Percentiles rank a stretch among this genome's conserved stretches.
These are phyloP conservation scores for Neofusicoccum parvum DNA, from an alignment of 2,329 filamentous ascomycete genomes.

Conservation along the genomic window DNA sequence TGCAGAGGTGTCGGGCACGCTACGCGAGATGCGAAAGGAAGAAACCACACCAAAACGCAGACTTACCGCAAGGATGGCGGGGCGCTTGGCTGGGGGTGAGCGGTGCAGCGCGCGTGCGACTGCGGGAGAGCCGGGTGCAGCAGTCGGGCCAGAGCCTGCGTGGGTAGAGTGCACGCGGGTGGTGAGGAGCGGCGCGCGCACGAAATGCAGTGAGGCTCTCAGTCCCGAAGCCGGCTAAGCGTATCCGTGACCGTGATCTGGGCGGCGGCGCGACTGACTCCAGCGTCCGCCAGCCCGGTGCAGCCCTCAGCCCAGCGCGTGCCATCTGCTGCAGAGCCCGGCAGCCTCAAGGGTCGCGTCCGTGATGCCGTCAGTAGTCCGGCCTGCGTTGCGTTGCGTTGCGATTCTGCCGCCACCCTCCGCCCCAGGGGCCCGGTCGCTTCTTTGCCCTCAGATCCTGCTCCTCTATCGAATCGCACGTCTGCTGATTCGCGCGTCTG, in stretches of 20 bases:
- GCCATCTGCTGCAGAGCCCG: background rate
- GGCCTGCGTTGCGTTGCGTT: constrained; percentile 8
- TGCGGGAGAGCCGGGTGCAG: constrained; percentile 6
- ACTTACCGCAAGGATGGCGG: constrained; percentile 20
- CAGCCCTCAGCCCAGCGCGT: background rate
- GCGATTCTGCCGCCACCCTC: constrained; percentile 18
- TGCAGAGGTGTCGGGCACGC: constrained; percentile 39
- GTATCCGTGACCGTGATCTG: constrained; percentile 19
- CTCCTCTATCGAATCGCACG: constrained; percentile 57
- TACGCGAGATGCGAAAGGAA: constrained; percentile 23
- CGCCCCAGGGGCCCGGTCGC: constrained; percentile 9
- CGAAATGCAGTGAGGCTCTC: constrained; percentile 21
- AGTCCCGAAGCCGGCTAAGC: constrained; percentile 22
- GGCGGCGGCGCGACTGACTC: constrained; percentile 17
- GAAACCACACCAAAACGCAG: constrained; percentile 16
- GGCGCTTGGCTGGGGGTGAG: background rate
- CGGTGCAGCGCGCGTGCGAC: constrained; percentile 7
- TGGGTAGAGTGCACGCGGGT: constrained; percentile 13
- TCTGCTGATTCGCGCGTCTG: constrained; percentile 45
- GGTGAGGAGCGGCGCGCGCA: constrained; percentile 19
- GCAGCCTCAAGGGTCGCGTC: background rate
- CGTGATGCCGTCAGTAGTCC: constrained; percentile 19
- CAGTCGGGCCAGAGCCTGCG: constrained; percentile 18
- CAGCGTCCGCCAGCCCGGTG: constrained; percentile 7
- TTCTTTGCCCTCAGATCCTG: constrained; percentile 43